Evolutionary conservation across 192 early-diverging fungal species (phyloP), one percentile per base, ranked within the genome.

Genomic region (Podila clonocystis): DNA sequence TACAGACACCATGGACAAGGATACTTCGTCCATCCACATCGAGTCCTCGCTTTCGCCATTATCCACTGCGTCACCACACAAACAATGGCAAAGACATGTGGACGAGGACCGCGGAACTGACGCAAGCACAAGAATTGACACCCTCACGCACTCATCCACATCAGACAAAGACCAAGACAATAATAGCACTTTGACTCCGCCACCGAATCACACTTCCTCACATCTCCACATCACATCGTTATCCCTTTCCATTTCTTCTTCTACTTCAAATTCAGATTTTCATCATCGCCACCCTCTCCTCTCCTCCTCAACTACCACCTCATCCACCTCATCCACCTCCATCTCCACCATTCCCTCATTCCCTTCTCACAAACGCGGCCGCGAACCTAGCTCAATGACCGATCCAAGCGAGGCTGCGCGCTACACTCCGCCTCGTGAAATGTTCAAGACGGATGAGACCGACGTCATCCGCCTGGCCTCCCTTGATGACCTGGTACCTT

Each of bases 321-420:
- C 24, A 1, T 49, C 62, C 20, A 15, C 45, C 0, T 15, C 24
- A 1, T 49, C 29, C 9, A 1, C 63, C 22, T 30, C 63, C 36
- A 29, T 15, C 63, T 22, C 26, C 59, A 28, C 59, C 17, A 61
- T 61, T 61, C 17, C 36, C 48, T 11, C 63, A 22, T 15, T 24
- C 34, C 58, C 77, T 22, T 72, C 75, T 26, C 70, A 73, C 57
- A 80, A 80, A 38, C 70, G 77, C 55, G 50, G 77, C 48, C 77
- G 77, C 34, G 77, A 80, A 64, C 77, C 70, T 41, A 65, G 70
- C 61, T 50, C 70, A 22, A 73, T 73, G 71, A 80, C 70, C 17
- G 77, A 80, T 50, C 77, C 77, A 31, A 80, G 65, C 45, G 77
- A 80, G 48, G 71, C 70, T 41, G 77, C 77, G 3, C 59, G 77